These are phyloP conservation scores for Mortierella sp. DNA, from an alignment of 371 early-diverging fungal genomes.

Conservation along the genomic window DNA sequence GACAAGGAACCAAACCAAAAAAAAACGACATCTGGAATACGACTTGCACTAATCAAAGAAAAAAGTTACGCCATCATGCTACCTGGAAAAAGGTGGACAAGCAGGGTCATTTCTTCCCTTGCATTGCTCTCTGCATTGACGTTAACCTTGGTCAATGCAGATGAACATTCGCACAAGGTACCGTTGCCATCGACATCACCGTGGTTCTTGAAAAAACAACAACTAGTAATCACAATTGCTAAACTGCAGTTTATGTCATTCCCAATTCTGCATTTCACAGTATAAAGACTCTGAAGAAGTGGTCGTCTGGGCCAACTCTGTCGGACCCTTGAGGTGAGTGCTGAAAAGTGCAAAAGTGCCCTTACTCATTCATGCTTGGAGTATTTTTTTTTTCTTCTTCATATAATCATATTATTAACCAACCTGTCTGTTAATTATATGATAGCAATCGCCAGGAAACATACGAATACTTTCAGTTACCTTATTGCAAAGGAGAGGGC, in stretches of 20 bases:
- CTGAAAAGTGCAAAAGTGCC: not conserved
- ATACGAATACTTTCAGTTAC: slow-evolving; percentile 82
- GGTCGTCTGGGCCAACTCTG: slow-evolving; percentile 81
- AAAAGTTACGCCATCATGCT: slow-evolving; percentile 11
- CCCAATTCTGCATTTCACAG: slow-evolving; percentile 34
- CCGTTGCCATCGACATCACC: not conserved
- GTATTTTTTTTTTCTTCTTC: too few species aligned
- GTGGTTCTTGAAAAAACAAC: not conserved
- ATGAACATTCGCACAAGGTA: slow-evolving; percentile 57
- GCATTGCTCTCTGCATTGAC: slow-evolving; percentile 25
- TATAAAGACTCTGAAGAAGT: slow-evolving; percentile 69
- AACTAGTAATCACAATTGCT: too few species aligned
- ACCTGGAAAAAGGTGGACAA: slow-evolving; percentile 20
- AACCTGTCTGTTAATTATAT: not conserved
- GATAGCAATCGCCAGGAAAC: slow-evolving; percentile 78
- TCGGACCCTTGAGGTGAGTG: slow-evolving; percentile 68
- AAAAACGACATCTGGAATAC: not conserved
- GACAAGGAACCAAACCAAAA: too few species aligned
- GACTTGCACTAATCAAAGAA: not conserved
- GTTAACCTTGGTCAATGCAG: slow-evolving; percentile 25
- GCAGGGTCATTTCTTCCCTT: slow-evolving; percentile 19
- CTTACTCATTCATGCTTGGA: too few species aligned
- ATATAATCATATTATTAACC: too few species aligned
- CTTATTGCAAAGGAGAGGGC: slow-evolving; percentile 77
- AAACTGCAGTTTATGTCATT: too few species aligned